phyloP scores from a whole-genome alignment of 495 filamentous ascomycete genomes.

The Aspergillus hancockii region DNA sequence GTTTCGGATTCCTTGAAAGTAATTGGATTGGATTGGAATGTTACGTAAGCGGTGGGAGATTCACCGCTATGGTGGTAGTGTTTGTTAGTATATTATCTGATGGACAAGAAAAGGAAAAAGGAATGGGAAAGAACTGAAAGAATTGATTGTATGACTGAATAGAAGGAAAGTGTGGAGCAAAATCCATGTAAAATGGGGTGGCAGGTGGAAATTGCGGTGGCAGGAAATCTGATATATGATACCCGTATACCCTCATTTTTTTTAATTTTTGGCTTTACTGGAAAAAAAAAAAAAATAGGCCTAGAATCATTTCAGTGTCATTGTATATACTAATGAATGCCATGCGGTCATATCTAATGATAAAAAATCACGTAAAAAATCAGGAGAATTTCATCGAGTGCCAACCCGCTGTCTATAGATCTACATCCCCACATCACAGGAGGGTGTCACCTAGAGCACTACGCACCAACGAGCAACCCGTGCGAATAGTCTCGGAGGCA shows the following conservation, averaged over 20 bases:
- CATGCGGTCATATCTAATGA: slow-evolving; percentile 6
- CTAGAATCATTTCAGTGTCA: neutral
- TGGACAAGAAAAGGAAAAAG: slow-evolving; percentile 4
- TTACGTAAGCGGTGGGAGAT: slow-evolving; percentile 3
- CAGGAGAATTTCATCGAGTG: neutral
- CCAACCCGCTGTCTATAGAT: neutral
- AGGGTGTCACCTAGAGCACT: slow-evolving; percentile 91
- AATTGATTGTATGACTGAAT: slow-evolving; percentile 6
- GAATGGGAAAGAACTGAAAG: neutral
- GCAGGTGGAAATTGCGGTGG: slow-evolving; percentile 26
- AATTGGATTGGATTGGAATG: slow-evolving; percentile 1
- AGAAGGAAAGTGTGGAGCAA: slow-evolving; percentile 3
- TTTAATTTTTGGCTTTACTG: too few relatives aligned
- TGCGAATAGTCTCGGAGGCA: slow-evolving; percentile 83
- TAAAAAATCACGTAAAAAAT: slow-evolving; percentile 6
- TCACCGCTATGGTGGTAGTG: neutral
- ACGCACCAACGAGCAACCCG: slow-evolving; percentile 86
- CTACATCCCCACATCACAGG: slow-evolving; percentile 46
- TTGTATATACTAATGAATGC: neutral
- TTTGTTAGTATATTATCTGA: neutral
- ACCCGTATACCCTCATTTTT: neutral
- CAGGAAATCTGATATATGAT: slow-evolving; percentile 16
- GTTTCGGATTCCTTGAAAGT: neutral
- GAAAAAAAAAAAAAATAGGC: too few relatives aligned
- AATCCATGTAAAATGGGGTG: slow-evolving; percentile 14